Evolutionary conservation across 139 green algal species (phyloP).

Genomic region (Asterochloris erici): DNA sequence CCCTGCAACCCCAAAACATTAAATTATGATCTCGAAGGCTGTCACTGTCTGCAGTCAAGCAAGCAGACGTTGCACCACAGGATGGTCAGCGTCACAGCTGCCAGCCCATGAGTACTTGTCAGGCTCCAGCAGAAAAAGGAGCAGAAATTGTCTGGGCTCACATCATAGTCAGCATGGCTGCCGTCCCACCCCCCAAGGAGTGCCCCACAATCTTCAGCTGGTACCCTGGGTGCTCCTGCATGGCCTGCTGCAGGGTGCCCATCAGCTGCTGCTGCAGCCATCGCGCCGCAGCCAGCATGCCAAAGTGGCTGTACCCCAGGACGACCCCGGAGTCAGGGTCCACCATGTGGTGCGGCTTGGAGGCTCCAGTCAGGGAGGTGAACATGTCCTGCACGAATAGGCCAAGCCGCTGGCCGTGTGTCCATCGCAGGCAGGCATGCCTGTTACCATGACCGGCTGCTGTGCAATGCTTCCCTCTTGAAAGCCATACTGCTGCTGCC

Average conservation of each 20-base stretch:
- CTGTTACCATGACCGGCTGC: too few species aligned
- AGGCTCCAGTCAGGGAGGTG: slow-evolving; percentile 44
- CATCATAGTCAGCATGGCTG: slow-evolving; percentile 90
- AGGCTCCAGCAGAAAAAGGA: too few species aligned
- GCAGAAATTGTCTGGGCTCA: neutral
- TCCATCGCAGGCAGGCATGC: too few species aligned
- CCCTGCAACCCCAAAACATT: too few species aligned
- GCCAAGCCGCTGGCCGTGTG: neutral
- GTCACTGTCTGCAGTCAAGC: neutral
- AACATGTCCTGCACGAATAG: slow-evolving; percentile 33
- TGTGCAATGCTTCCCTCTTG: too few species aligned
- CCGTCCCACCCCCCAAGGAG: slow-evolving; percentile 81
- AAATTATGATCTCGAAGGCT: too few species aligned
- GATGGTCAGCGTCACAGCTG: neutral
- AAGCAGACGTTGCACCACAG: neutral
- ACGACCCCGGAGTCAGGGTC: slow-evolving; percentile 46
- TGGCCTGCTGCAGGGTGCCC: slow-evolving; percentile 44
- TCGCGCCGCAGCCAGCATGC: slow-evolving; percentile 85
- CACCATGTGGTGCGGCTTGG: slow-evolving; percentile 84
- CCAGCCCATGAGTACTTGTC: too few species aligned
- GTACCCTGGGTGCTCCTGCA: slow-evolving; percentile 47
- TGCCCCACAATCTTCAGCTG: slow-evolving; percentile 56
- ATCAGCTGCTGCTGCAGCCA: slow-evolving; percentile 59
- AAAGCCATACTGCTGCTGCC: too few species aligned
- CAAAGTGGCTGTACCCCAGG: slow-evolving; percentile 82